Conservation (phyloP, 495 filamentous ascomycete species). For the Venustampulla echinocandica region DNA sequence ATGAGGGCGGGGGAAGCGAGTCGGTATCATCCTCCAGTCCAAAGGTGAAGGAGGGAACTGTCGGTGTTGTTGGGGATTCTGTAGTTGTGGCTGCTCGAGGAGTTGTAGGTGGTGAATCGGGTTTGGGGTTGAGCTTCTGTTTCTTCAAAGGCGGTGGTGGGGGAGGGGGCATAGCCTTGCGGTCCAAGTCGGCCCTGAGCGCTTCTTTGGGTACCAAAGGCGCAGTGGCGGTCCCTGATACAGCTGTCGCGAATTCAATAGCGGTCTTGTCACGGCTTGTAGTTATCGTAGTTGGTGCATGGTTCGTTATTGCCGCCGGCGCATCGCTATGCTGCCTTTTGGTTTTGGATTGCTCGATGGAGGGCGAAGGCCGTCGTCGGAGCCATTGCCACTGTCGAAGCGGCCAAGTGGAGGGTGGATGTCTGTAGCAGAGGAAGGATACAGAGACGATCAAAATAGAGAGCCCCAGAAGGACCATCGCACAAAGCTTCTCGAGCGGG, state of each 20-base stretch:
- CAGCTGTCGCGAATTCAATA: not conserved
- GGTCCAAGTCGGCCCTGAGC: conserved; percentile 22
- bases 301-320: not conserved
- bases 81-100: not conserved
- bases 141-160: conserved; percentile 17
- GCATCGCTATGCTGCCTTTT: conserved; percentile 6
- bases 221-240: not conserved
- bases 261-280: not conserved
- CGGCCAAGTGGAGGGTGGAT: conserved; percentile 33
- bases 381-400: conserved; percentile 26
- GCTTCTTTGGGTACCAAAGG: conserved; percentile 6
- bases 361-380: not conserved
- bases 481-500: not conserved
- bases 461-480: conserved; percentile 44
- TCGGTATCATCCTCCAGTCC: not conserved
- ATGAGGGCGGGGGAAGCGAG: conserved; percentile 20
- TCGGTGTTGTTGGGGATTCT: not conserved
- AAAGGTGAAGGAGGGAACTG: conserved; percentile 15
- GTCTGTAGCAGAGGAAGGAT: conserved; percentile 40
- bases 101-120: conserved; percentile 8
- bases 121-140: too few species aligned
- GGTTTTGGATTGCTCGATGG: conserved; percentile 1
- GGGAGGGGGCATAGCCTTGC: conserved; percentile 27
- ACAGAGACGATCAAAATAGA: conserved; percentile 46
- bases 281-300: not conserved